Base-by-base conservation (phyloP, 495 filamentous ascomycete genomes). In the Aspergillus carlsbadensis region DNA sequence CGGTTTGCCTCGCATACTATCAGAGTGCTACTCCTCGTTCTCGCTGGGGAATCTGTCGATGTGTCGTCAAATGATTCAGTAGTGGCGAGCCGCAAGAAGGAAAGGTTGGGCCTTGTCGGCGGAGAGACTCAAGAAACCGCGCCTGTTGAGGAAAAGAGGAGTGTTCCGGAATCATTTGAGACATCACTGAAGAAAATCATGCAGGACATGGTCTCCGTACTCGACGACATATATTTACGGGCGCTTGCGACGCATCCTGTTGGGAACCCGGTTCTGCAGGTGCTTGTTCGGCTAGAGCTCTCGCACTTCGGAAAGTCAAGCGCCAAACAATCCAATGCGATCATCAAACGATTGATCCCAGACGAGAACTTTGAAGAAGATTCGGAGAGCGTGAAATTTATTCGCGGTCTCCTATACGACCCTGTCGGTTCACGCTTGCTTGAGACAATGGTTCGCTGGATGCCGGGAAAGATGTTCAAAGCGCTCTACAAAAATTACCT, bases 1-100 rank as follows among this genome's bases (percentile, higher is more conserved):
- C 78, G 81, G 43, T 98, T 93, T 66, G 94, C 91, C 10, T 98
- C 94, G 10, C 94, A 98, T 69, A 88, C 87, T 0, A 79, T 98
- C 20, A 81, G 94, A 52, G 87, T 96, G 0, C 76, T 98, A 3
- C 77, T 98, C 2, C 69, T 97, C 0, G 84, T 98, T 2, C 80
- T 98, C 22, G 89, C 93, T 0, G 94, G 95, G 10, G 81, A 87
- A 58, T 85, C 92, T 0, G 75, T 96, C 2, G 81, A 85, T 48
- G 70, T 86, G 52, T 69, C 80, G 0, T 78, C 84, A 11, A 86
- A 80, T 11, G 84, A 82, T 45, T 87, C 86, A 5, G 69, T 93
- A 13, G 74, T 97, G 33, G 85, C 90, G 62, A 93, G 91, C 72
- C 91, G 89, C 68, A 90, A 87, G 73, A 98, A 97, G 69, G 92